Percentiles rank a stretch among this genome's conserved stretches.
Evolutionary conservation across 768 basidiomycete genomes (phyloP).

Genomic region (Crassisporium funariophilum): DNA sequence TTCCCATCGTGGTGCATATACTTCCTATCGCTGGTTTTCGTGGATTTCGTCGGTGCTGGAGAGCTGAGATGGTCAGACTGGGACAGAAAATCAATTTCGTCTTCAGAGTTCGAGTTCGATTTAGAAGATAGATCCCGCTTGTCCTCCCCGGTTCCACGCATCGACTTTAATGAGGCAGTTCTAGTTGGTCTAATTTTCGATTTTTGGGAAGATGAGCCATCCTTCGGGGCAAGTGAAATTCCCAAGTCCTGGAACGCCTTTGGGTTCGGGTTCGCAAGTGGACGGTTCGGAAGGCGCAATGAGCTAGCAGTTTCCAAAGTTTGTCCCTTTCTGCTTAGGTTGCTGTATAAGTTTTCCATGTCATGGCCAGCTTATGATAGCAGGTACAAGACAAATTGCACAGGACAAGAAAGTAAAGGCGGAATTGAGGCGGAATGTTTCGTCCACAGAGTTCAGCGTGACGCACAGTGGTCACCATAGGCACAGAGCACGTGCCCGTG

Average conservation of each 20-base stretch:
- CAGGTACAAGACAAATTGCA: neutral
- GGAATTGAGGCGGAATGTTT: neutral
- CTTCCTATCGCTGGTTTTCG: slow-evolving; percentile 6
- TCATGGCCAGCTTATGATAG: neutral
- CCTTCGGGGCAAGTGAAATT: neutral
- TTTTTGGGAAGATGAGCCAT: slow-evolving; percentile 1
- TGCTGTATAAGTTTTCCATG: neutral
- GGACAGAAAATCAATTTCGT: slow-evolving; percentile 23
- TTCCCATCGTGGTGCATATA: slow-evolving; percentile 14
- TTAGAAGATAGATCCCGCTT: neutral
- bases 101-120: slow-evolving; percentile 14
- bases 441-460: neutral
- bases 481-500: slow-evolving; percentile 12
- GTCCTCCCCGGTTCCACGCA: neutral
- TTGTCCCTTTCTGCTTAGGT: neutral
- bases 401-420: neutral
- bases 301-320: neutral
- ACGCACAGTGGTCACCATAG: neutral
- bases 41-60: neutral
- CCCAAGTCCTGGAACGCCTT: slow-evolving; percentile 11
- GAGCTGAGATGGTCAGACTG: neutral
- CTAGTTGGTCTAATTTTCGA: neutral
- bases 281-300: neutral
- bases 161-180: neutral
- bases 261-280: neutral